phyloP scores from a whole-genome alignment of 148 eudicot genomes.

The Rhododendron williamsianum region DNA sequence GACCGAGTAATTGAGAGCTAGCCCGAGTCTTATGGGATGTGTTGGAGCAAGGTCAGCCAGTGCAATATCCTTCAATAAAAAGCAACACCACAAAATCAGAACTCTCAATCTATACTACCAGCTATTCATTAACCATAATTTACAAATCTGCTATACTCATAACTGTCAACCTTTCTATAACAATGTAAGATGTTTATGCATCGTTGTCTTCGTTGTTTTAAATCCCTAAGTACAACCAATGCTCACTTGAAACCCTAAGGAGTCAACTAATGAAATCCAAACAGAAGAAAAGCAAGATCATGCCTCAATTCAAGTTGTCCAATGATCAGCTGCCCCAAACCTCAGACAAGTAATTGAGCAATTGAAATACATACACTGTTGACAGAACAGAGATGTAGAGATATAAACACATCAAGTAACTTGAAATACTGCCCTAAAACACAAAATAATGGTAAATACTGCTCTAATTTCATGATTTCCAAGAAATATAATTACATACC shows the following conservation, averaged over 20 bases:
- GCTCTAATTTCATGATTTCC: not conserved
- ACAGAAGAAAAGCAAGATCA: not conserved
- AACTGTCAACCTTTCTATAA: not conserved
- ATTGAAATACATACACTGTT: too few species aligned
- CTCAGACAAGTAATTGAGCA: too few species aligned
- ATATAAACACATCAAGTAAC: not conserved
- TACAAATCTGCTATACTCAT: not conserved
- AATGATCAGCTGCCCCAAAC: not conserved
- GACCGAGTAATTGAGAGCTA: conserved; percentile 50
- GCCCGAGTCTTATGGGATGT: conserved; percentile 50
- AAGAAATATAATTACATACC: not conserved
- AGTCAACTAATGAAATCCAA: not conserved
- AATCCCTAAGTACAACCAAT: not conserved
- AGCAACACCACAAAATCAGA: not conserved
- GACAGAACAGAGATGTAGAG: not conserved
- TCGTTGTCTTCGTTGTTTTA: not conserved
- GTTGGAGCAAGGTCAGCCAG: conserved; percentile 48
- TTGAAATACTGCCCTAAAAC: not conserved
- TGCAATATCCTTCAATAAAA: conserved; percentile 41
- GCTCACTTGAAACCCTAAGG: not conserved
- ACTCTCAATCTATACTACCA: not conserved
- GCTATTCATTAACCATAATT: not conserved
- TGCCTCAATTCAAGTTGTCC: not conserved
- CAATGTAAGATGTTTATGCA: not conserved
- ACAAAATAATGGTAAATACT: not conserved